These are phyloP conservation scores for Nakazawaea pomicola DNA, from an alignment of 805 yeast genomes.

Conservation along the genomic window DNA sequence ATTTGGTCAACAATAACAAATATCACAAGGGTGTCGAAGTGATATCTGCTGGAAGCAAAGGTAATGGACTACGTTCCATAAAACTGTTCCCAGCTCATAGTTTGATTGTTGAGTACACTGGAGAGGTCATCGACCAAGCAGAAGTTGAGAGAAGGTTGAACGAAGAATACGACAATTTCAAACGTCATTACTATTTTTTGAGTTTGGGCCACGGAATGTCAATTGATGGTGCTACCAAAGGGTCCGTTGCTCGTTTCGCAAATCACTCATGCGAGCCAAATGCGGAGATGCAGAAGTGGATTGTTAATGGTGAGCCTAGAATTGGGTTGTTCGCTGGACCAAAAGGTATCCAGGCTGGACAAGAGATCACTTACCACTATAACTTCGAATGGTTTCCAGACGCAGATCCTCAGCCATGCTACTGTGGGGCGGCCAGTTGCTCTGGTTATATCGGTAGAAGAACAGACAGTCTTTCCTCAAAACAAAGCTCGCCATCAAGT, in stretches of 20 bases:
- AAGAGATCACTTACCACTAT: conserved; percentile 44
- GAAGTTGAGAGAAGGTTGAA: conserved; percentile 33
- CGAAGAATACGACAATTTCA: conserved; percentile 10
- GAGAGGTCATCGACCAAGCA: conserved; percentile 38
- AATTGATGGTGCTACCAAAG: conserved; percentile 39
- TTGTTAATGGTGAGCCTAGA: conserved; percentile 37
- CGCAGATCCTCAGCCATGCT: conserved; percentile 38
- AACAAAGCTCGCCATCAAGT: conserved; percentile 1
- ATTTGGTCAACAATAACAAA: conserved; percentile 12
- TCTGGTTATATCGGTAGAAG: conserved; percentile 34
- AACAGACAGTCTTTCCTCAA: conserved; percentile 9
- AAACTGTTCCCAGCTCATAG: conserved; percentile 31
- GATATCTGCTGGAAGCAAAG: conserved; percentile 32
- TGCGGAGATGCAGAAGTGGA: conserved; percentile 44
- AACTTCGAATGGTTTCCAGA: conserved; percentile 41
- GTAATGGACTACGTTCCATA: conserved; percentile 37
- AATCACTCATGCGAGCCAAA: conserved; percentile 48
- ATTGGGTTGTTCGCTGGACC: conserved; percentile 41
- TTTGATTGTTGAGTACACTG: conserved; percentile 43
- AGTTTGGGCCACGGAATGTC: conserved; percentile 37
- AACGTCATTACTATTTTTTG: conserved; percentile 35
- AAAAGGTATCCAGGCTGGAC: conserved; percentile 31
- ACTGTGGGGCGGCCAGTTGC: conserved; percentile 37
- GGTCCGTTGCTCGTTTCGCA: conserved; percentile 45
- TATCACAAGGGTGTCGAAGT: conserved; percentile 26